Evolutionary conservation across 176 grass and related monocot species (phyloP).

Genomic region (Poa annua): DNA sequence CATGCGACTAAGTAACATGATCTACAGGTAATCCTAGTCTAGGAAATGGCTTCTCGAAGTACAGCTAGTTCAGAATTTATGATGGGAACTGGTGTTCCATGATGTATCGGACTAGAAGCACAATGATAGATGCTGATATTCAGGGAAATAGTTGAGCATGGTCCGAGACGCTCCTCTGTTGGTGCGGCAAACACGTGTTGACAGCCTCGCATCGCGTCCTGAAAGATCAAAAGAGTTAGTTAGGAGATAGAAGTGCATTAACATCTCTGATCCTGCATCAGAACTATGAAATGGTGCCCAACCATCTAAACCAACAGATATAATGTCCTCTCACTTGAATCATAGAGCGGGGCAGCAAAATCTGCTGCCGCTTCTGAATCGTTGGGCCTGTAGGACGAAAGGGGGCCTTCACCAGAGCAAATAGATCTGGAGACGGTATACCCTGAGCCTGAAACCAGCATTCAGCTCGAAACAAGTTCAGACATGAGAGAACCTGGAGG

Average conservation of each 20-base stretch:
- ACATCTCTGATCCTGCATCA: not conserved
- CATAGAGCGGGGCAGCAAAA: no score
- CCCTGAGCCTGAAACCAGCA: not conserved
- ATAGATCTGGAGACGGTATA: not conserved
- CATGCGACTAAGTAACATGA: no score
- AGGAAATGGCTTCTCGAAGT: no score
- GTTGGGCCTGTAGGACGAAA: not conserved
- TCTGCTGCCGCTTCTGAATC: no score
- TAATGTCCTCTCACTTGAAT: not conserved
- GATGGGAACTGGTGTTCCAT: conserved; percentile 30
- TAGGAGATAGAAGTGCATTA: not conserved
- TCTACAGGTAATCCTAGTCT: no score
- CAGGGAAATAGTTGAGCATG: not conserved
- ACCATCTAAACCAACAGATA: not conserved
- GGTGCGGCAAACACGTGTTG: not conserved
- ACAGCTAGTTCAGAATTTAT: conserved; percentile 4
- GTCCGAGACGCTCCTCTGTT: not conserved
- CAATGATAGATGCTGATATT: not conserved
- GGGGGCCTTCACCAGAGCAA: not conserved
- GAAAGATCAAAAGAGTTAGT: not conserved
- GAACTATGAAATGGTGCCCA: not conserved
- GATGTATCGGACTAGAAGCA: not conserved
- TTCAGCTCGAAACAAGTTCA: not conserved
- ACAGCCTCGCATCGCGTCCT: not conserved
- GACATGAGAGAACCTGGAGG: not conserved